These are phyloP conservation scores for Sphaerosporella brunnea DNA, from an alignment of 495 filamentous ascomycete species.

Conservation along the genomic window DNA sequence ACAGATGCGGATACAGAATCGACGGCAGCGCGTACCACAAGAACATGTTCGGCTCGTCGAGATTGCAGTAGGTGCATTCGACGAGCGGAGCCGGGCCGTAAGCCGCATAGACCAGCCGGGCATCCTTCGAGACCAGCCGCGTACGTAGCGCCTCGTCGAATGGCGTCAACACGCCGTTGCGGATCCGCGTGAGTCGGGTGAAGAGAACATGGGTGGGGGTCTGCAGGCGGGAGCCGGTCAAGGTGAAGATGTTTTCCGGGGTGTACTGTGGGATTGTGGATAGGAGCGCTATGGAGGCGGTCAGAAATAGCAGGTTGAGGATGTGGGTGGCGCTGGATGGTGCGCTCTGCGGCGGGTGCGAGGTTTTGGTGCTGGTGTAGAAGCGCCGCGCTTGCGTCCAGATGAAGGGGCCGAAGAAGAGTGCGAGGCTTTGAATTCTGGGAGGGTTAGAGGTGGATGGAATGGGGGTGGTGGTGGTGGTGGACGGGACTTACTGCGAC, in stretches of 20 bases:
- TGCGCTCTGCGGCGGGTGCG: too few relatives aligned
- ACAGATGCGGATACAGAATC: conserved; percentile 55
- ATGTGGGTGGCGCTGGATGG: too few relatives aligned
- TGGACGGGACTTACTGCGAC: too few relatives aligned
- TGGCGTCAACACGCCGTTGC: conserved; percentile 42
- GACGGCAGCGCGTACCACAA: conserved; percentile 66
- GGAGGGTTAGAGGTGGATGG: too few relatives aligned
- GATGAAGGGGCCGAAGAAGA: too few relatives aligned
- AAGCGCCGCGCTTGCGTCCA: too few relatives aligned
- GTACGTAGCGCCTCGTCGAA: conserved; percentile 44
- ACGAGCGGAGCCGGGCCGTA: conserved; percentile 57
- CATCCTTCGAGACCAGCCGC: conserved; percentile 51
- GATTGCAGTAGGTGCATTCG: conserved; percentile 64
- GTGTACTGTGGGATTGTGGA: conserved; percentile 49
- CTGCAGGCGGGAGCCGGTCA: conserved; percentile 64
- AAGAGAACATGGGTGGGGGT: conserved; percentile 76
- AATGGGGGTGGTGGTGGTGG: too few relatives aligned
- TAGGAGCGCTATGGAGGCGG: conserved; percentile 39
- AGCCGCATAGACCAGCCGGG: conserved; percentile 62
- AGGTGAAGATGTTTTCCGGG: conserved; percentile 63
- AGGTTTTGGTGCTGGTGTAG: too few relatives aligned
- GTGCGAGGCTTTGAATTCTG: too few relatives aligned
- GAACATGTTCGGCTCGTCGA: conserved; percentile 52
- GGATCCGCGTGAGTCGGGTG: conserved; percentile 48
- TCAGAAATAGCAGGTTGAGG: too few relatives aligned